These are phyloP conservation scores for Phyllostachys edulis DNA, from an alignment of 176 grass and related monocot species.

Conservation along the genomic window DNA sequence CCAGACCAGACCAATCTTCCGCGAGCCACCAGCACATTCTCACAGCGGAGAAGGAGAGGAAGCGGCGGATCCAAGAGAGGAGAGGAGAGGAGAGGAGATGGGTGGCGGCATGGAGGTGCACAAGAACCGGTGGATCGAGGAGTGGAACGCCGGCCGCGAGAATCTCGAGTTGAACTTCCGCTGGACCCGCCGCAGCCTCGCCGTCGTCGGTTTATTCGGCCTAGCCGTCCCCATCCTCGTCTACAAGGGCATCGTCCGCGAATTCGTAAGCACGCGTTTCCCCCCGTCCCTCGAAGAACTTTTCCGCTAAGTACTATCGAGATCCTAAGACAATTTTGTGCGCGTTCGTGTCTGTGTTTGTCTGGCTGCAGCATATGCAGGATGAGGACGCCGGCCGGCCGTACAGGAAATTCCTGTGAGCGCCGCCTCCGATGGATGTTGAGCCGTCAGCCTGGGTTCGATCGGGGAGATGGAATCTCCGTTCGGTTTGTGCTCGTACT, in stretches of 20 bases:
- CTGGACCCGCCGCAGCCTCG: conserved; percentile 67
- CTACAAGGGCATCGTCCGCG: conserved; percentile 80
- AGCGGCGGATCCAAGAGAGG: conserved; percentile 1
- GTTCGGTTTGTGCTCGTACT: conserved; percentile 49
- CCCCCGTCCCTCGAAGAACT: not conserved
- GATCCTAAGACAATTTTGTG: conserved; percentile 36
- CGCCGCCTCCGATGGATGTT: not conserved
- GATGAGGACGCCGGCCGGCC: conserved; percentile 84
- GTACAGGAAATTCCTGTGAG: conserved; percentile 86
- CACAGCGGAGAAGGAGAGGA: conserved; percentile 5
- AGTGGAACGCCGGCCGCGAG: conserved; percentile 65
- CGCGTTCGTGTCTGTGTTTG: not conserved
- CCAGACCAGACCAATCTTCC: conserved; percentile 18
- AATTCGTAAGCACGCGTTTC: conserved; percentile 55
- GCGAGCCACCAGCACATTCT: conserved; percentile 14
- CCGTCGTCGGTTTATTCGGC: conserved; percentile 76
- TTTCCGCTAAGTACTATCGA: not conserved
- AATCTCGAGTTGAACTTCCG: conserved; percentile 78
- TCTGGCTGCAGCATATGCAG: conserved; percentile 87
- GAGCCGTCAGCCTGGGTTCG: not conserved
- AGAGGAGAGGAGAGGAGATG: conserved; percentile 37
- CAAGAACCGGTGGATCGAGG: conserved; percentile 79
- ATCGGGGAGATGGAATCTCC: conserved; percentile 10
- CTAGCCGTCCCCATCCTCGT: conserved; percentile 69
- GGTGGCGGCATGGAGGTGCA: conserved; percentile 86